Conservation (phyloP, 768 basidiomycete genomes). For the Candolleomyces efflorescens region DNA sequence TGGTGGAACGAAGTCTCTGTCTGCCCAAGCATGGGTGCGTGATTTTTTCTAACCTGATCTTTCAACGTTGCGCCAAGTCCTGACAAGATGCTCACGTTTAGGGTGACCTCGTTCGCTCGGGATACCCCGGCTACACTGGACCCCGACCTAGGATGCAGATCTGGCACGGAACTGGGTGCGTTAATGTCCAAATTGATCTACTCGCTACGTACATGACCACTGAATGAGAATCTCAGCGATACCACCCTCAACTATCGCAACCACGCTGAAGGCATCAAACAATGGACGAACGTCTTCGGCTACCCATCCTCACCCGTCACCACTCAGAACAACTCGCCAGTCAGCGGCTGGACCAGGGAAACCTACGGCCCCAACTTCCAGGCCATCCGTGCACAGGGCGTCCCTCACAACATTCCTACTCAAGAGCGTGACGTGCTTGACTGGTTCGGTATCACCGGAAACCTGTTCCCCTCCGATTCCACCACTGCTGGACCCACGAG, state of each 20-base stretch:
- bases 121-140: conserved; percentile 52
- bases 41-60: neutral
- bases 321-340: conserved; percentile 35
- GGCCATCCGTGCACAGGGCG: conserved; percentile 42
- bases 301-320: conserved; percentile 36
- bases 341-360: conserved; percentile 41
- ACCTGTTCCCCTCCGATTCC: conserved; percentile 13
- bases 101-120: conserved; percentile 42
- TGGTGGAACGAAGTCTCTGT: conserved; percentile 36
- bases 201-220: neutral
- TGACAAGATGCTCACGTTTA: conserved; percentile 4
- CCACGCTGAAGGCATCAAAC: conserved; percentile 47
- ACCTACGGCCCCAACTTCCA: conserved; percentile 47
- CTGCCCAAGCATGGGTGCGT: conserved; percentile 44
- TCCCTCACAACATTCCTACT: conserved; percentile 50
- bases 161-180: conserved; percentile 49
- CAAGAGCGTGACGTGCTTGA: conserved; percentile 42
- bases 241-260: conserved; percentile 47
- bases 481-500: conserved; percentile 14
- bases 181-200: neutral
- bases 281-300: conserved; percentile 55
- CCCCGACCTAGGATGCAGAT: conserved; percentile 46
- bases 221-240: conserved; percentile 22
- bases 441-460: conserved; percentile 44
- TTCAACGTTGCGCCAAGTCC: neutral